These are phyloP conservation scores for Acanthamoeba polyphaga DNA, from an alignment of 208 protist species.

Conservation along the genomic window DNA sequence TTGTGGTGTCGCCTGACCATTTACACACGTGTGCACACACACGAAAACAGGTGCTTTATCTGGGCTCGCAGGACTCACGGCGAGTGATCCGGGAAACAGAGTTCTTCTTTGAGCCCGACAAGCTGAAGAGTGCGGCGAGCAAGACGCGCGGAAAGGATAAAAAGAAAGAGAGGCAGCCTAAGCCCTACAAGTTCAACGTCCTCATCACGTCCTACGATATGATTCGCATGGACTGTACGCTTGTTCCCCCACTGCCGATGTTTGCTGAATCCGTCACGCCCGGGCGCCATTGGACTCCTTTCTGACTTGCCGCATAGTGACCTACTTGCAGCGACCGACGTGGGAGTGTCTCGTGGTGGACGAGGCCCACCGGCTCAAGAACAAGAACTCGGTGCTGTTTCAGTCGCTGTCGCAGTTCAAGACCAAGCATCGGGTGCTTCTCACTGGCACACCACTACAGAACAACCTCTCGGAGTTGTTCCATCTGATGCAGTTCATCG, in stretches of 20 bases:
- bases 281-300: background rate
- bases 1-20: background rate
- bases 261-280: background rate
- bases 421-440: conserved; percentile 86
- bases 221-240: conserved; percentile 79
- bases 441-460: conserved; percentile 92
- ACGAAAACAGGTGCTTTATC: conserved; percentile 80
- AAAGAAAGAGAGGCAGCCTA: background rate
- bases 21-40: too few species aligned
- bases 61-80: conserved; percentile 79
- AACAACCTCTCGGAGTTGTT: conserved; percentile 92
- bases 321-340: conserved; percentile 36
- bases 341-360: conserved; percentile 90
- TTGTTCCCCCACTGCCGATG: background rate
- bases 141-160: background rate
- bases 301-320: background rate
- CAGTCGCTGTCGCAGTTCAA: conserved; percentile 85
- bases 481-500: conserved; percentile 91
- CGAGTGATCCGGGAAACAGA: conserved; percentile 86
- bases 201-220: conserved; percentile 94
- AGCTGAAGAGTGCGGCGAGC: background rate
- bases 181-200: conserved; percentile 91
- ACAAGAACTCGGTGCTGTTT: conserved; percentile 89
- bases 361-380: conserved; percentile 95
- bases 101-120: conserved; percentile 78